These are phyloP conservation scores for Turnera subulata DNA, from an alignment of 345 rosid species.

Conservation along the genomic window DNA sequence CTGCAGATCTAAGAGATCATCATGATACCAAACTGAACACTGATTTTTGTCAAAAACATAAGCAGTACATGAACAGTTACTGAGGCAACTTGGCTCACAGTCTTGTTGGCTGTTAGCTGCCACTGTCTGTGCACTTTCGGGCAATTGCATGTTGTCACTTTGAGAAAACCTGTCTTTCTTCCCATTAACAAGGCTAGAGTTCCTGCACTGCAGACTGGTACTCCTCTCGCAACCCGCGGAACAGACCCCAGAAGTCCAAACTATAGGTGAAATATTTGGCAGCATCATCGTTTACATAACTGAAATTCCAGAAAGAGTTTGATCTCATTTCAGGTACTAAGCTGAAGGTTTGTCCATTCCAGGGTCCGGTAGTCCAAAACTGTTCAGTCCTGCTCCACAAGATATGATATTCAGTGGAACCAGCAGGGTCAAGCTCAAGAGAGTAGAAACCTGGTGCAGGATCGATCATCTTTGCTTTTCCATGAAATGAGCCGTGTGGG, in stretches of 20 bases:
- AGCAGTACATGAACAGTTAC: constrained; percentile 27
- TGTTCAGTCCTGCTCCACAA: not conserved
- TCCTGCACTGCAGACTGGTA: constrained; percentile 9
- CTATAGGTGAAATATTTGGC: constrained; percentile 67
- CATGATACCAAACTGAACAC: constrained; percentile 21
- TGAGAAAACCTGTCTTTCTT: constrained; percentile 13
- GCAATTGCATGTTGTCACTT: not conserved
- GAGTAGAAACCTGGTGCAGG: constrained; percentile 31
- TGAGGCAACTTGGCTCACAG: constrained; percentile 21
- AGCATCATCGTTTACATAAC: constrained; percentile 28
- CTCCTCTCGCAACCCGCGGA: constrained; percentile 21
- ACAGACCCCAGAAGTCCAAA: constrained; percentile 7
- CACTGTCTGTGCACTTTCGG: not conserved
- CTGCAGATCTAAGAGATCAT: constrained; percentile 8
- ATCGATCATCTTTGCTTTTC: constrained; percentile 19
- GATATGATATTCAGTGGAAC: constrained; percentile 4
- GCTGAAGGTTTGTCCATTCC: constrained; percentile 17
- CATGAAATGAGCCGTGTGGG: constrained; percentile 13
- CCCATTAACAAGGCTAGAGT: not conserved
- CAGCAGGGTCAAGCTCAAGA: constrained; percentile 4
- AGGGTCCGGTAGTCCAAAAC: constrained; percentile 19
- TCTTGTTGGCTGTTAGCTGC: not conserved
- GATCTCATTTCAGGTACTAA: constrained; percentile 21
- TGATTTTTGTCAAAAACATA: constrained; percentile 12
- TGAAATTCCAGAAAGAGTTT: constrained; percentile 50